Evolutionary conservation across 2,329 filamentous ascomycete genomes (phyloP).

Genomic region (Capronia epimyces): DNA sequence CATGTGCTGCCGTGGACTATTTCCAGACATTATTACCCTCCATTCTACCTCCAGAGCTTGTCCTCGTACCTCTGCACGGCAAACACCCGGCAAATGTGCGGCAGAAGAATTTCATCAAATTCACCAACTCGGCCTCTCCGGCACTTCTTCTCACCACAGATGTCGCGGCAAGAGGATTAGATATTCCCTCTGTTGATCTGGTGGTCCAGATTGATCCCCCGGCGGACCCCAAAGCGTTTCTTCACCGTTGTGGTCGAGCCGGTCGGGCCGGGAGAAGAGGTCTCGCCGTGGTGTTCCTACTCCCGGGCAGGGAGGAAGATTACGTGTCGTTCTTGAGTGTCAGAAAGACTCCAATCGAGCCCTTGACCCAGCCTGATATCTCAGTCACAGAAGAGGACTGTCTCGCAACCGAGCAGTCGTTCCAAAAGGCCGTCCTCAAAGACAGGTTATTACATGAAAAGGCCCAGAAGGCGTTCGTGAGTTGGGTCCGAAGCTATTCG

Average conservation of each 20-base stretch:
- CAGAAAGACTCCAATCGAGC: slow-evolving; percentile 74
- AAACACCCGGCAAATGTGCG: slow-evolving; percentile 86
- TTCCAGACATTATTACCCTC: slow-evolving; percentile 73
- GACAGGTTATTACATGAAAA: slow-evolving; percentile 76
- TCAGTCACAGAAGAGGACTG: slow-evolving; percentile 59
- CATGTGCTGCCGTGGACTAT: slow-evolving; percentile 92
- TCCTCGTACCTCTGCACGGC: slow-evolving; percentile 77
- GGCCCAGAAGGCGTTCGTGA: slow-evolving; percentile 84
- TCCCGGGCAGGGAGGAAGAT: slow-evolving; percentile 79
- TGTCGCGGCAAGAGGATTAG: slow-evolving; percentile 80
- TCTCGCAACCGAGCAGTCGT: slow-evolving; percentile 49
- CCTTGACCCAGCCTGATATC: slow-evolving; percentile 55
- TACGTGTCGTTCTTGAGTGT: slow-evolving; percentile 83
- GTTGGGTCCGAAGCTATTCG: slow-evolving; percentile 84
- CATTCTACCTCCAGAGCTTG: slow-evolving; percentile 61
- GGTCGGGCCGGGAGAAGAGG: slow-evolving; percentile 64
- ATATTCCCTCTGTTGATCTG: slow-evolving; percentile 86
- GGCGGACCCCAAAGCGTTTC: slow-evolving; percentile 79
- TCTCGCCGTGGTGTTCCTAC: slow-evolving; percentile 77
- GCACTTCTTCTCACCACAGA: slow-evolving; percentile 87
- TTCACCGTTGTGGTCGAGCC: slow-evolving; percentile 60
- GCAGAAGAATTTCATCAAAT: slow-evolving; percentile 78
- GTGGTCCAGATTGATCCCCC: slow-evolving; percentile 83
- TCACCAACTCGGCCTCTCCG: slow-evolving; percentile 67
- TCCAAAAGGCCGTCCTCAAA: slow-evolving; percentile 52